Percentiles rank a stretch among this genome's conserved stretches.
phyloP scores from a whole-genome alignment of 192 early-diverging fungal species.

The Hyaloraphidium curvatum region DNA sequence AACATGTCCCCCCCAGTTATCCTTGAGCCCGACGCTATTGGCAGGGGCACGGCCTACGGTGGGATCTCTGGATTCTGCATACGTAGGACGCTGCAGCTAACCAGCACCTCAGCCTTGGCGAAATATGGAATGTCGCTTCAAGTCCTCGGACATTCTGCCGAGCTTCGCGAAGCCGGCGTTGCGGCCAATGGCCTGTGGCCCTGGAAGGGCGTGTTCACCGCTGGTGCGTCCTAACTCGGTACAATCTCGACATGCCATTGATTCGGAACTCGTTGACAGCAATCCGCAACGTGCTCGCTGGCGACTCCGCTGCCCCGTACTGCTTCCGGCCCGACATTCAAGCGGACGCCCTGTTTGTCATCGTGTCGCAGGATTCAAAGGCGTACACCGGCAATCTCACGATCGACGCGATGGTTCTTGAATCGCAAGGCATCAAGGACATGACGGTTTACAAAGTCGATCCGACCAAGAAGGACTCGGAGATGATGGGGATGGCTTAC shows the following conservation, averaged over 20 bases:
- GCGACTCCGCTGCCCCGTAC: too few relatives aligned
- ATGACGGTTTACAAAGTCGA: conserved; percentile 46
- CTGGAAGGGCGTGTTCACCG: too few relatives aligned
- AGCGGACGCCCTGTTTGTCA: conserved; percentile 48
- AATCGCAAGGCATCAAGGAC: conserved; percentile 44
- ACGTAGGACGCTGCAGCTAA: not conserved
- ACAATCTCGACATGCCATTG: too few relatives aligned
- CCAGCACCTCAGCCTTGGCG: not conserved
- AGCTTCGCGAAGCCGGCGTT: conserved; percentile 40
- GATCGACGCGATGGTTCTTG: conserved; percentile 61
- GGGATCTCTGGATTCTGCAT: too few relatives aligned
- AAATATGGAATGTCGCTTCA: conserved; percentile 41
- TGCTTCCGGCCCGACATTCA: conserved; percentile 34
- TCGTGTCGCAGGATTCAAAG: conserved; percentile 47
- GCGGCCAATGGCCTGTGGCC: conserved; percentile 62
- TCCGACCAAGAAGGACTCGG: not conserved
- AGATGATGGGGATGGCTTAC: not conserved
- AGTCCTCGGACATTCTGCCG: conserved; percentile 48
- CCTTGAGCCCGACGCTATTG: conserved; percentile 5
- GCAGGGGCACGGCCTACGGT: conserved; percentile 21
- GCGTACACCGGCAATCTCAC: conserved; percentile 45
- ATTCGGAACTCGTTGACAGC: too few relatives aligned
- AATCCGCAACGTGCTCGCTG: too few relatives aligned
- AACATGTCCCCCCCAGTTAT: conserved; percentile 50
- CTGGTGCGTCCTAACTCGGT: too few relatives aligned